Base-by-base conservation (phyloP, 2,329 filamentous ascomycete genomes). In the Colletotrichum gloeosporioides region DNA sequence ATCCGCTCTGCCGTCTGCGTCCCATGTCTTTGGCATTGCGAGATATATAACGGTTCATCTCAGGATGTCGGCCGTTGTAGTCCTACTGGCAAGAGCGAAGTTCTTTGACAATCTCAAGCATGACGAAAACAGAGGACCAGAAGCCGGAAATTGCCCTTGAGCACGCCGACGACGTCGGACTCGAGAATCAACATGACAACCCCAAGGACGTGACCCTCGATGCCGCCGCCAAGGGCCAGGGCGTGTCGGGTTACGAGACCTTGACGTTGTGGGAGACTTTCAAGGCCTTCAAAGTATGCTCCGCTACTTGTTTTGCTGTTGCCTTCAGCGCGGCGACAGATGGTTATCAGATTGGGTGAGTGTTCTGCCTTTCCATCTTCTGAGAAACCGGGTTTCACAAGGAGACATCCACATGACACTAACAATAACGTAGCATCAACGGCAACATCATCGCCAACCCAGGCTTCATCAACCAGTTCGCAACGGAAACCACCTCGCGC, bases 401-500 rank as follows among this genome's bases (percentile, higher is more conserved):
- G 18, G 10, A 22, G 59, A 32, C 18, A 1, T 32, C 12, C 6
- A 15, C 34, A 64, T 15, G n/a, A 64, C 22, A 57, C 65, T 34
- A 16, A 68, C 44, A 34, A 59, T 31, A 8, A 29, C 27, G n/a
- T 66, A 85, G 80, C 25, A 80, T 86, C 13, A 86, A 85, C 62
- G 82, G 81, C 10, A 82, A 83, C 59, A 82, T 86, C 57, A 80
- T 85, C 25, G 82, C 85, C 18, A 86, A 86, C 75, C 80, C 82
- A 59, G 85, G 84, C 7, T 86, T 86, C 67, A 82, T 86, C 55
- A 73, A 68, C 15, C 83, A 85, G 36, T 83, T 86, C 72, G 80
- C 81, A 1, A 80, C 80, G 0, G 80, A 80, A 5, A 82, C 78
- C 12, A 80, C 78, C 4, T 79, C 78, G 9, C 69, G 74, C 4